Base-by-base conservation (phyloP, 345 rosid genomes). In the Arabidopsis arenosa region DNA sequence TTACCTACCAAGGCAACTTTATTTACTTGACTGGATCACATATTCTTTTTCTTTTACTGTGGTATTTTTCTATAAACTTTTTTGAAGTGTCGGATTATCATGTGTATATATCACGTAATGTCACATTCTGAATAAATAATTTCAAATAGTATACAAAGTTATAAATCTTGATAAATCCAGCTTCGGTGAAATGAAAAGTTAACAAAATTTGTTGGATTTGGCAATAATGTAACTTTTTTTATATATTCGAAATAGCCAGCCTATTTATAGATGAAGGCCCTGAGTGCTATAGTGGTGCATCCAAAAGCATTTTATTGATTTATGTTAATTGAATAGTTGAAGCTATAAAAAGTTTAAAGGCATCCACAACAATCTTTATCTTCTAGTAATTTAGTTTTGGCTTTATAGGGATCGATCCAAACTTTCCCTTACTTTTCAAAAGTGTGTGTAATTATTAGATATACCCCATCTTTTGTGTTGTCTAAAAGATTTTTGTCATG, bases 71-170 rank as follows among this genome's bases (percentile, higher is more conserved):
- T 55, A 43, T 63, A 33, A 63, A 43, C 49, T 9, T 39, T 37
- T 48, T 26, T 5, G 36, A 40, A 72, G 59, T 72, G 51, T 1
- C 4, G 41, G 15, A 30, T 40, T 64, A 13, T 10, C 13, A 28
- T 63, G 76, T 44, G n/a, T 63, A 41, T 63, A 55, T 43, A 62
- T 62, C 43, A 41, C 52, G 48, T 73, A 74, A 23, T n/a, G n/a
- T 11, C 41, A 65, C 72, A 74, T 10, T 73, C 53, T 33, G 47
- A 18, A 41, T 15, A 40, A 56, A 40, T 15, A 53, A 9, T 40
- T 10, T 18, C 21, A 9, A 41, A 41, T 41, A 41, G 21, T 18
- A 58, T 14, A 36, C 21, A 18, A 18, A 18, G 21, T 18, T 18
- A 18, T 35, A 44, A 41, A 43, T 32, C 54, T 15, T 47, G 17